Conservation (phyloP, 768 basidiomycete genomes). For the Termitomyces titanicus region DNA sequence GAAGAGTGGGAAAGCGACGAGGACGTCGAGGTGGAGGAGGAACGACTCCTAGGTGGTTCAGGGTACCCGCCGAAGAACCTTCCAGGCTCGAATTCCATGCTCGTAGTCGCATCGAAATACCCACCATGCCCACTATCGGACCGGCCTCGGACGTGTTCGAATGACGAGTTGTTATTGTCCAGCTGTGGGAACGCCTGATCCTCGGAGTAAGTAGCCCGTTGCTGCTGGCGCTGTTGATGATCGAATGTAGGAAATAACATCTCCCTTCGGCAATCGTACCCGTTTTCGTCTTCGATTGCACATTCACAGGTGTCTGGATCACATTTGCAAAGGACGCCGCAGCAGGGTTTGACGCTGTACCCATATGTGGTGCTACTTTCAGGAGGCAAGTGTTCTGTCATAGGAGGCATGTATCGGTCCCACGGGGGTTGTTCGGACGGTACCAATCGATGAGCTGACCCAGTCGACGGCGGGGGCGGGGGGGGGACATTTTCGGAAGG, state of each 20-base stretch:
- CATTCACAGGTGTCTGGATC: conserved; percentile 17
- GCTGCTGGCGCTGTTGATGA: not conserved
- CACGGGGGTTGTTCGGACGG: conserved; percentile 9
- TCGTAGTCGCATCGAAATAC: not conserved
- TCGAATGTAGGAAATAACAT: conserved; percentile 10
- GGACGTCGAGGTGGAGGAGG: conserved; percentile 15
- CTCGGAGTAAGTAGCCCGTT: not conserved
- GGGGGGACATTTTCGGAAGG: not conserved
- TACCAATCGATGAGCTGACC: not conserved
- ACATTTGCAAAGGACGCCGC: conserved; percentile 21
- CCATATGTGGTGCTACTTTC: not conserved
- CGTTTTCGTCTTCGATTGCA: conserved; percentile 11
- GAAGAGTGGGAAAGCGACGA: conserved; percentile 26
- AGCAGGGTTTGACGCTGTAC: conserved; percentile 17
- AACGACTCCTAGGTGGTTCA: conserved; percentile 18
- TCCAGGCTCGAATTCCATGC: not conserved
- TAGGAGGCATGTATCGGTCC: conserved; percentile 11
- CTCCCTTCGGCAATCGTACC: conserved; percentile 20
- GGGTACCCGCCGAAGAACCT: not conserved
- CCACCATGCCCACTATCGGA: not conserved
- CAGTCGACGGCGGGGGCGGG: not conserved
- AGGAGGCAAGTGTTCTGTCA: conserved; percentile 3
- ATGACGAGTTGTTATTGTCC: not conserved
- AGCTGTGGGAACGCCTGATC: not conserved
- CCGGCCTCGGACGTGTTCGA: conserved; percentile 1